A percentile compares a stretch with the other conserved stretches of the same genome.
These are phyloP conservation scores for Fusarium nurragi DNA, from an alignment of 2,329 filamentous ascomycete genomes.

Conservation along the genomic window DNA sequence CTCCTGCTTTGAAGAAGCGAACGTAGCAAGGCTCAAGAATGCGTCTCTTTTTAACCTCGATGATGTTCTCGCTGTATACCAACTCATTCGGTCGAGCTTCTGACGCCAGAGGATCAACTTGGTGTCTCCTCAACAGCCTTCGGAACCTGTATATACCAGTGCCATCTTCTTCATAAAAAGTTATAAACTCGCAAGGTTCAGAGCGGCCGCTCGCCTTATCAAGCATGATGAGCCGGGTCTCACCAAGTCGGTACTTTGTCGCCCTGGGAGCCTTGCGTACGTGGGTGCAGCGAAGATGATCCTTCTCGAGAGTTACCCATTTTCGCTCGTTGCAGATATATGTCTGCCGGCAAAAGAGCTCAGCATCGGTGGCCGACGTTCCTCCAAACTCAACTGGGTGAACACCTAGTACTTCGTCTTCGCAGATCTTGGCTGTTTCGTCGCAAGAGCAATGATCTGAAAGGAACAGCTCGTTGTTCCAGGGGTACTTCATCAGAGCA, in stretches of 20 bases:
- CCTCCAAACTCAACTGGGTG: slow-evolving; percentile 68
- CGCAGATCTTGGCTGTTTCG: slow-evolving; percentile 57
- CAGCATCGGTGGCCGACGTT: slow-evolving; percentile 55
- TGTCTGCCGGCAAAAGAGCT: slow-evolving; percentile 76
- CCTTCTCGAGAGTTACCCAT: slow-evolving; percentile 66
- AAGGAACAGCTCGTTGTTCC: slow-evolving; percentile 77
- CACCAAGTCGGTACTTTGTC: slow-evolving; percentile 58
- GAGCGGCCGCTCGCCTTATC: slow-evolving; percentile 50
- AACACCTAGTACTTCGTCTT: slow-evolving; percentile 65
- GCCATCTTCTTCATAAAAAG: slow-evolving; percentile 32
- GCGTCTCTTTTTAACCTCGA: slow-evolving; percentile 48
- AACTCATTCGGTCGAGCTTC: slow-evolving; percentile 65
- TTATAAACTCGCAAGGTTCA: slow-evolving; percentile 70
- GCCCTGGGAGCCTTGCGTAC: slow-evolving; percentile 30
- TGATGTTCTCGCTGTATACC: slow-evolving; percentile 61
- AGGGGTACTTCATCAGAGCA: slow-evolving; percentile 72
- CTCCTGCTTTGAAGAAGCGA: slow-evolving; percentile 58
- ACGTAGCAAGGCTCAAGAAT: slow-evolving; percentile 69
- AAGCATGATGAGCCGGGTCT: slow-evolving; percentile 65
- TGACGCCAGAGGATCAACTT: slow-evolving; percentile 48
- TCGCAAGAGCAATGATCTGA: slow-evolving; percentile 79
- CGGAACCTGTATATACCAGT: slow-evolving; percentile 55
- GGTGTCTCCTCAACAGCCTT: slow-evolving; percentile 60
- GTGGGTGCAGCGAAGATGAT: slow-evolving; percentile 65
- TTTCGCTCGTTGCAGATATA: slow-evolving; percentile 68